Conservation (phyloP, 345 rosid species). For the Dovyalis caffra region DNA sequence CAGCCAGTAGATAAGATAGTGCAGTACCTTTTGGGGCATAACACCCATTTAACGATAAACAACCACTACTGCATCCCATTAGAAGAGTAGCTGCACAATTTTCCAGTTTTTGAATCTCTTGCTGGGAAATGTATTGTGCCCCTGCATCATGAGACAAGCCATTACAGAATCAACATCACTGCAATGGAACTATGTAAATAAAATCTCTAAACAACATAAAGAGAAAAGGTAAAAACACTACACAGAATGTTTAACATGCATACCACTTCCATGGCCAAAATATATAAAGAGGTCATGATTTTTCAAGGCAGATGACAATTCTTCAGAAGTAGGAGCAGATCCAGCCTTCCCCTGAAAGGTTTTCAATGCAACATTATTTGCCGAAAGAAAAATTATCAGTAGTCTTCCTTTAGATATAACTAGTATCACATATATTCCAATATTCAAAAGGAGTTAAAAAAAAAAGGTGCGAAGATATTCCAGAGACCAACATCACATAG, state of each 20-base stretch:
- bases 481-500: neutral
- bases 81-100: slow-evolving; percentile 77
- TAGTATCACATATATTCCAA: too few relatives aligned
- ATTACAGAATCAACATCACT: slow-evolving; percentile 12
- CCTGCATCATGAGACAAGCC: slow-evolving; percentile 45
- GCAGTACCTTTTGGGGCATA: slow-evolving; percentile 77
- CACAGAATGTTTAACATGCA: slow-evolving; percentile 7
- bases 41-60: slow-evolving; percentile 62
- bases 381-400: too few relatives aligned
- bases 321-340: slow-evolving; percentile 61
- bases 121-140: slow-evolving; percentile 62
- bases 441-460: too few relatives aligned
- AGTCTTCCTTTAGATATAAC: too few relatives aligned
- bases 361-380: neutral
- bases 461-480: neutral
- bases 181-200: slow-evolving; percentile 7
- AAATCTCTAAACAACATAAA: neutral
- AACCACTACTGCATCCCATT: slow-evolving; percentile 97
- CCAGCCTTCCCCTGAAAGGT: slow-evolving; percentile 80
- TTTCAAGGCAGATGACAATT: slow-evolving; percentile 65
- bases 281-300: slow-evolving; percentile 85
- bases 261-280: slow-evolving; percentile 97
- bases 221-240: neutral
- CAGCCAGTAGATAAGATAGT: slow-evolving; percentile 67
- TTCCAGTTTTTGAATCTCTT: slow-evolving; percentile 68